A percentile compares a stretch with the other conserved stretches of the same genome.
Evolutionary conservation across 192 early-diverging fungal genomes (phyloP).

Genomic region (Mortierella hygrophila): DNA sequence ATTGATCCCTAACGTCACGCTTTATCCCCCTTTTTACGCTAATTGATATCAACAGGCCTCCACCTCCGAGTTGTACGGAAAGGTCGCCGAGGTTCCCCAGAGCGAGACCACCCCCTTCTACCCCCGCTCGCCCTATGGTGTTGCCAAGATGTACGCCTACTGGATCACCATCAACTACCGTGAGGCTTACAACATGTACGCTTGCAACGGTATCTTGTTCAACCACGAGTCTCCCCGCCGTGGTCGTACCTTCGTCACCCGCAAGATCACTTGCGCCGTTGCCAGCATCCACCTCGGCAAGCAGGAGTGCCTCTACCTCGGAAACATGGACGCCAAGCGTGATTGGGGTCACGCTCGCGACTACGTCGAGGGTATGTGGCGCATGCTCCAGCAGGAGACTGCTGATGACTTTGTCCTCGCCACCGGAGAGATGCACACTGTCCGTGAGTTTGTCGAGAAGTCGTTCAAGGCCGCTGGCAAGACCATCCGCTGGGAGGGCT

Average conservation of each 20-base stretch:
- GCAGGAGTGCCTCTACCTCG: constrained; percentile 78
- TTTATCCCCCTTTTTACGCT: neutral
- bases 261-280: constrained; percentile 83
- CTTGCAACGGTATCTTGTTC: constrained; percentile 85
- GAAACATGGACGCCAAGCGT: constrained; percentile 83
- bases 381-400: constrained; percentile 82
- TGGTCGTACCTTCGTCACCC: constrained; percentile 83
- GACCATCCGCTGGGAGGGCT: constrained; percentile 76
- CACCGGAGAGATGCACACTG: constrained; percentile 86
- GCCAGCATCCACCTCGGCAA: constrained; percentile 77
- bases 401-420: constrained; percentile 83
- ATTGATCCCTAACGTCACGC: constrained; percentile 1
- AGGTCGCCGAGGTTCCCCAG: constrained; percentile 82
- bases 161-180: constrained; percentile 88
- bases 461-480: constrained; percentile 73
- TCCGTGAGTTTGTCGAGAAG: constrained; percentile 82
- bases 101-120: constrained; percentile 88
- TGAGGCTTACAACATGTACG: constrained; percentile 83
- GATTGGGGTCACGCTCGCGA: constrained; percentile 88
- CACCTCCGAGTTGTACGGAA: constrained; percentile 84
- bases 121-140: constrained; percentile 85
- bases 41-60: constrained; percentile 63
- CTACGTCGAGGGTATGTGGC: constrained; percentile 86
- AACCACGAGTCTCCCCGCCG: constrained; percentile 84
- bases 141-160: constrained; percentile 85